These are phyloP conservation scores for Lophium mytilinum DNA, from an alignment of 495 filamentous ascomycete genomes.

Conservation along the genomic window DNA sequence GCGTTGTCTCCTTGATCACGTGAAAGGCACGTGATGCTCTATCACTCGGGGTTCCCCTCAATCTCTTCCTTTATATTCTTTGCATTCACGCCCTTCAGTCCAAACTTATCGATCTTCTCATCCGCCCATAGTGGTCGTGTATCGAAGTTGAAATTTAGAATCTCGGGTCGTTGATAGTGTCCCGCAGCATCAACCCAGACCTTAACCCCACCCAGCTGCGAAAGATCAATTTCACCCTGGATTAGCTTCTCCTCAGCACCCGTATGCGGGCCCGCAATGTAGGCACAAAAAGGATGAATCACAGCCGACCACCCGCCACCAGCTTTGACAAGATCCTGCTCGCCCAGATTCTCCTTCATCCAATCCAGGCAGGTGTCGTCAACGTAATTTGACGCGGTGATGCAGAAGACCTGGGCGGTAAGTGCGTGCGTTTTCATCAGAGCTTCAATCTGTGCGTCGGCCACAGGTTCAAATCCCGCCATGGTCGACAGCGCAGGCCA, in stretches of 20 bases:
- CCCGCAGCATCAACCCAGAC: constrained; percentile 36
- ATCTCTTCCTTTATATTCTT: background rate
- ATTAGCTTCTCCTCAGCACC: constrained; percentile 32
- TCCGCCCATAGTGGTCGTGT: constrained; percentile 32
- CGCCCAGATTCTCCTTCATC: constrained; percentile 37
- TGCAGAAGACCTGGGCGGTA: constrained; percentile 37
- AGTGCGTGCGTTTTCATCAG: constrained; percentile 40
- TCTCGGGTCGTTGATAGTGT: constrained; percentile 37
- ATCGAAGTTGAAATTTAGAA: constrained; percentile 33
- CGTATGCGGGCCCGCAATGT: constrained; percentile 35
- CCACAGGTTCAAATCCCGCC: constrained; percentile 31
- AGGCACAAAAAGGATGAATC: constrained; percentile 22
- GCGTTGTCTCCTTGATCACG: too few species aligned
- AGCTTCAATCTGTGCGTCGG: constrained; percentile 38
- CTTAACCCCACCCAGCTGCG: constrained; percentile 33
- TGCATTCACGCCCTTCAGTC: background rate
- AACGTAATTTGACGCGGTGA: constrained; percentile 36
- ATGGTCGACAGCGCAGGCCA: constrained; percentile 37
- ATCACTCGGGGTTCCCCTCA: background rate
- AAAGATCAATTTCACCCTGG: constrained; percentile 35
- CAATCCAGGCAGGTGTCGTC: constrained; percentile 36
- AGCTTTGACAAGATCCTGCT: constrained; percentile 35
- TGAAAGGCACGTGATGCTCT: too few species aligned
- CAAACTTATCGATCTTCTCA: constrained; percentile 18
- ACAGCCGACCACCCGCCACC: constrained; percentile 34